These are phyloP conservation scores for Phialophora tarda DNA, from an alignment of 2,329 filamentous ascomycete species.

Conservation along the genomic window DNA sequence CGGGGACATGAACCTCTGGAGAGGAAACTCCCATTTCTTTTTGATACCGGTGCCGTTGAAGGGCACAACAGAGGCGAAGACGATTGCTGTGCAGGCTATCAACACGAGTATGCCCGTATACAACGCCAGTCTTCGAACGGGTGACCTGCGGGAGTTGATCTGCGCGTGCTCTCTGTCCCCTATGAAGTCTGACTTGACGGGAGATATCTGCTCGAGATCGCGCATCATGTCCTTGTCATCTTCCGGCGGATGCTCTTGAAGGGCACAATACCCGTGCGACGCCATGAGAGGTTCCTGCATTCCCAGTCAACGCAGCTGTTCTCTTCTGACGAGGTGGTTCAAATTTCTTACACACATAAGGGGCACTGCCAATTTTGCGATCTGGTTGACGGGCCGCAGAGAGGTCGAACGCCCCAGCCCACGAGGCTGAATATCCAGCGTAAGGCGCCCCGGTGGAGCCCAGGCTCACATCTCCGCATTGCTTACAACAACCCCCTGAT, in stretches of 20 bases:
- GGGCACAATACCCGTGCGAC: not conserved
- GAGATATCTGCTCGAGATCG: constrained; percentile 8
- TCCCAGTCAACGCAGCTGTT: too few species aligned
- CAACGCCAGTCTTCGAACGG: constrained; percentile 1
- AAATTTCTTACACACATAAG: not conserved
- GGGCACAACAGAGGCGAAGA: constrained; percentile 13
- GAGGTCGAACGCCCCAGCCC: too few species aligned
- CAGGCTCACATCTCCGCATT: constrained; percentile 4
- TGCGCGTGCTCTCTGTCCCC: not conserved
- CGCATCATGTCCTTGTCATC: constrained; percentile 7
- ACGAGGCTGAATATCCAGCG: not conserved
- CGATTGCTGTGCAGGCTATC: constrained; percentile 3
- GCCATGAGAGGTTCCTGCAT: not conserved
- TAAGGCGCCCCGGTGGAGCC: not conserved
- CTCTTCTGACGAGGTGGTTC: too few species aligned
- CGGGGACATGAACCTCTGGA: constrained; percentile 6
- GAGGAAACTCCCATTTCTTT: constrained; percentile 11
- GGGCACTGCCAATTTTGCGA: not conserved
- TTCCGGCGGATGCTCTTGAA: constrained; percentile 1
- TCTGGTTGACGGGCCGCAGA: not conserved
- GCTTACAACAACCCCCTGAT: constrained; percentile 9
- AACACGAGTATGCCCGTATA: constrained; percentile 5
- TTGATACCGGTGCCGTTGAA: constrained; percentile 6
- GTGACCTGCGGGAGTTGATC: not conserved
- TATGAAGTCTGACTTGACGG: constrained; percentile 1